Base-by-base conservation (phyloP, 2,329 filamentous ascomycete genomes). In the Hypoxylon rubiginosum region DNA sequence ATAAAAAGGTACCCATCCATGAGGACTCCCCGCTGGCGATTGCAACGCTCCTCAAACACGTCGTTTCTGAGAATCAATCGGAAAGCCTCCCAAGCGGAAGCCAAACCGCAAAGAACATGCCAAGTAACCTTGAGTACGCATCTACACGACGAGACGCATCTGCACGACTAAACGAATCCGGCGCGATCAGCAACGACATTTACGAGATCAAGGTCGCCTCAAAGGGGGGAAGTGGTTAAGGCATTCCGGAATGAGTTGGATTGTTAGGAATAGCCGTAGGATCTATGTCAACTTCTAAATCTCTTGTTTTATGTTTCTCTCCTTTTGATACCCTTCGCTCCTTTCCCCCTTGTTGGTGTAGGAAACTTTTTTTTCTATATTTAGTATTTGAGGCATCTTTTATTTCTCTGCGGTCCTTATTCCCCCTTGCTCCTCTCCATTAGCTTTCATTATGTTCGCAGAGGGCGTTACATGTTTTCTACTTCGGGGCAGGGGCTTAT, bases 11-110 rank as follows among this genome's bases (percentile, higher is more conserved):
- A 8, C 49, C 57, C 10, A 28, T 53, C 19, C 49, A 60, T 13
- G 41, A 60, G 10, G 48, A 43, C 13, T 52, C 57, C 8, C 49
- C 36, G 4, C 19, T 60, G 2, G 57, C 49, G 24, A 60, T 60
- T 15, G 26, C 49, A 21, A 32, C 36, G 19, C 57, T 60, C 24
- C 57, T 60, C 34, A 30, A 11, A 2, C 57, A 36, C 41, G 49
- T 46, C 11, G n/a, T 60, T 5, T 28, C 48, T 9, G n/a, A 26
- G n/a, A 26, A 43, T 13, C n/a, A 32, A 10, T 5, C 46, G 6
- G 15, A 32, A 6, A 45, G 15, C 21, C 48, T 48, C 3, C 15
- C 19, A 24, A 45, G 34, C 10, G 56, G 46, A 24, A 45, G 26
- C 15, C 17, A 32, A 3, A 45, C 51, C 15, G 24, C 55, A n/a